Conservation (phyloP, 2,329 filamentous ascomycete species). For the Colletotrichum trifolii region DNA sequence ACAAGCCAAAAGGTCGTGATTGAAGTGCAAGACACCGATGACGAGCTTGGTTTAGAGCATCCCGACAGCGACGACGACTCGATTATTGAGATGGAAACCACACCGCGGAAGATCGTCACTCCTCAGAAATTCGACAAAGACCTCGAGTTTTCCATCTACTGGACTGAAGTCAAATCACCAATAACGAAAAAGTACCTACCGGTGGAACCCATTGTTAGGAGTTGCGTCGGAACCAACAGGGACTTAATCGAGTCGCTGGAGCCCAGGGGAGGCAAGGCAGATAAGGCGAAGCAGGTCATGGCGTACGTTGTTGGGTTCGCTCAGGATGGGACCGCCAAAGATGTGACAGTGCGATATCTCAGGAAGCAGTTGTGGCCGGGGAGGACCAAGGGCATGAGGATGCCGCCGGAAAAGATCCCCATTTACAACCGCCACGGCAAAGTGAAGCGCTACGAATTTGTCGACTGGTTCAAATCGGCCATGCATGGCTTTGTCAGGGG, state of each 20-base stretch:
- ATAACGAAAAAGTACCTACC: slow-evolving; percentile 82
- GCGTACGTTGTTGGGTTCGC: slow-evolving; percentile 89
- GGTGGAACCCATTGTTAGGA: slow-evolving; percentile 80
- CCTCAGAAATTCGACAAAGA: slow-evolving; percentile 76
- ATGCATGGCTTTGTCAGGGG: slow-evolving; percentile 77
- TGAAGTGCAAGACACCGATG: slow-evolving; percentile 28
- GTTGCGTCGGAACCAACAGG: slow-evolving; percentile 75
- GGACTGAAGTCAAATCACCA: slow-evolving; percentile 89
- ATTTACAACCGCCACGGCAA: slow-evolving; percentile 83
- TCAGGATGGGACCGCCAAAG: slow-evolving; percentile 88
- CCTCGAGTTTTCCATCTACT: slow-evolving; percentile 87
- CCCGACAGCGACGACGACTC: slow-evolving; percentile 69
- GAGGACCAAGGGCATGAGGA: slow-evolving; percentile 85
- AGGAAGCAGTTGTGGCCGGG: slow-evolving; percentile 85
- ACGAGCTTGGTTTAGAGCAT: slow-evolving; percentile 46
- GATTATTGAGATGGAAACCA: slow-evolving; percentile 64
- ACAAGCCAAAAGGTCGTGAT: slow-evolving; percentile 15
- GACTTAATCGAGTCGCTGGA: slow-evolving; percentile 82
- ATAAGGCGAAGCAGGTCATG: slow-evolving; percentile 88
- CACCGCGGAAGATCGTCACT: slow-evolving; percentile 52
- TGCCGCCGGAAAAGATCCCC: slow-evolving; percentile 83
- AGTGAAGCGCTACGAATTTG: slow-evolving; percentile 78
- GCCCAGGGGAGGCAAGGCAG: slow-evolving; percentile 83
- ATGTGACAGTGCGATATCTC: slow-evolving; percentile 92
- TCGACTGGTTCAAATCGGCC: slow-evolving; percentile 88